Base-by-base conservation (phyloP, 306 rosid species). In the Pueraria montana region DNA sequence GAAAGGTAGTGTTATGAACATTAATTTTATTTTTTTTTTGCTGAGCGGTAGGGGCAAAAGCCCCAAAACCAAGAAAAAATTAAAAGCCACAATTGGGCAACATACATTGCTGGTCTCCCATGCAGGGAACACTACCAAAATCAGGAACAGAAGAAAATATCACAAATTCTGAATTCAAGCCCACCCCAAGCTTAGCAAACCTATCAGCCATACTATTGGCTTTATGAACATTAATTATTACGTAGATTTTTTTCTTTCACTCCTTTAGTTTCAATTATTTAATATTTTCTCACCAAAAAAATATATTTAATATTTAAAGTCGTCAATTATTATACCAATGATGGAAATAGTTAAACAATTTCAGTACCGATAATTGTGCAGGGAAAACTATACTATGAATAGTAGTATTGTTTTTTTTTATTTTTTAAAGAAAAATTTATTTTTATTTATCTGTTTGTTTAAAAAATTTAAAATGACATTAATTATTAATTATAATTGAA, bases 161-260 rank as follows among this genome's bases (percentile, higher is more conserved):
- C n/a, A n/a, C n/a, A n/a, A n/a, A n/a, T n/a, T n/a, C n/a, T n/a
- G n/a, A n/a, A n/a, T n/a, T n/a, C n/a, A n/a, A n/a, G n/a, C n/a
- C n/a, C n/a, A n/a, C n/a, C n/a, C n/a, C n/a, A n/a, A n/a, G n/a
- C n/a, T n/a, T n/a, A n/a, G n/a, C n/a, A n/a, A n/a, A n/a, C n/a
- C n/a, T n/a, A n/a, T n/a, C n/a, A n/a, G n/a, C n/a, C n/a, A n/a
- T n/a, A n/a, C n/a, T n/a, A n/a, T n/a, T n/a, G n/a, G n/a, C n/a
- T n/a, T 27, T 49, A 52, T 14, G 68, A 79, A 79, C 55, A 67
- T 69, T 30, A 55, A 80, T 56, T 17, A 38, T 79, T 55, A 42
- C 3, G 3, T 8, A 1, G 6, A 0, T 36, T 17, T 21, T 67
- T 63, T 34, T 3, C 1, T 40, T 52, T 23, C 10, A 52, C 27